Percentiles rank a stretch among this genome's conserved stretches.
These are phyloP conservation scores for Plantago coronopus DNA, from an alignment of 305 asterid species.

Conservation along the genomic window DNA sequence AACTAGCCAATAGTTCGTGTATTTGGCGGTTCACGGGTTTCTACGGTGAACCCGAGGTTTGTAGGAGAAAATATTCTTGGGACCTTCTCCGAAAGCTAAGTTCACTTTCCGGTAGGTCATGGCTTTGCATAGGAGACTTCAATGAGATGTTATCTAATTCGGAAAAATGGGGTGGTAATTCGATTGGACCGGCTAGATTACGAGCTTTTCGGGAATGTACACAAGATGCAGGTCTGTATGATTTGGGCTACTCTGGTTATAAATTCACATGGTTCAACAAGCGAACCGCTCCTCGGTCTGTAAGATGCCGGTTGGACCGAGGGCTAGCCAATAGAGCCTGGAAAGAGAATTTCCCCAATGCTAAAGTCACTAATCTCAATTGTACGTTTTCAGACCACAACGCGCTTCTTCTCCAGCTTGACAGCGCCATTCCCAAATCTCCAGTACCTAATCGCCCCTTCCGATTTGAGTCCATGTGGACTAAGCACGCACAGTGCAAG, in stretches of 20 bases:
- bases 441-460: too few relatives aligned
- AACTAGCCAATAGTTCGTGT: not conserved
- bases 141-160: not conserved
- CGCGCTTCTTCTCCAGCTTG: too few relatives aligned
- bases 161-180: not conserved
- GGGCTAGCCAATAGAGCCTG: too few relatives aligned
- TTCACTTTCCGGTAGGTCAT: not conserved
- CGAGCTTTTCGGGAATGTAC: not conserved
- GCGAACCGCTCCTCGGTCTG: too few relatives aligned
- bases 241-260: not conserved
- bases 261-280: too few relatives aligned
- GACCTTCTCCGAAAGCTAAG: not conserved
- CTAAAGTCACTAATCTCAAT: too few relatives aligned
- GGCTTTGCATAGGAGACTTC: not conserved
- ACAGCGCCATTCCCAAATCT: too few relatives aligned
- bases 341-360: too few relatives aligned
- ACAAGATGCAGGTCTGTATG: not conserved
- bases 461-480: too few relatives aligned
- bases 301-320: too few relatives aligned
- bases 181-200: not conserved
- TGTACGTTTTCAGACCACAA: too few relatives aligned
- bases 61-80: not conserved
- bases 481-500: too few relatives aligned
- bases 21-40: not conserved
- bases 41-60: not conserved